Conservation (phyloP, 1,139 yeast genomes). For the Groenewaldozyma auringiensis region DNA sequence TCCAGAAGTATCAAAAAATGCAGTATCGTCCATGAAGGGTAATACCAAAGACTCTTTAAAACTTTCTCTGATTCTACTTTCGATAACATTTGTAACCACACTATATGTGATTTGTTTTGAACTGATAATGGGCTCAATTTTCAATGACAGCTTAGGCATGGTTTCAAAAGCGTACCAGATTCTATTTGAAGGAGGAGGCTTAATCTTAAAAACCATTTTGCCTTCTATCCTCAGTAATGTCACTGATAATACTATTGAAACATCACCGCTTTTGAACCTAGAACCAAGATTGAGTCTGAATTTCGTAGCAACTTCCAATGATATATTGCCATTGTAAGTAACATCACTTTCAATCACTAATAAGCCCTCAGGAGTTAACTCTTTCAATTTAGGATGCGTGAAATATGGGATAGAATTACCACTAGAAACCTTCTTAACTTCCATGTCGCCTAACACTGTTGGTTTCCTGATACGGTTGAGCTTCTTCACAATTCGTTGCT, state of each 20-base stretch:
- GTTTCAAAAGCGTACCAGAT: constrained; percentile 83
- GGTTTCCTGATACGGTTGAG: constrained; percentile 76
- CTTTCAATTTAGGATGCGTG: constrained; percentile 62
- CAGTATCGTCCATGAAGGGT: constrained; percentile 85
- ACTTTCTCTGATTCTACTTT: constrained; percentile 70
- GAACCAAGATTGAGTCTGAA: constrained; percentile 66
- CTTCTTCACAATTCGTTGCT: constrained; percentile 57
- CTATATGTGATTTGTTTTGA: constrained; percentile 71
- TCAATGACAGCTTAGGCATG: constrained; percentile 68
- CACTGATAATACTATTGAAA: constrained; percentile 66
- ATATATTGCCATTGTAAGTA: constrained; percentile 63
- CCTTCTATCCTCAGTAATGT: constrained; percentile 67
- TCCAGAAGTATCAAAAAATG: constrained; percentile 52
- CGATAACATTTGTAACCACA: constrained; percentile 72
- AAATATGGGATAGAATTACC: constrained; percentile 78
- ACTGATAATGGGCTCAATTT: constrained; percentile 82
- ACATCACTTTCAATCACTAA: constrained; percentile 56
- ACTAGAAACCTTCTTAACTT: constrained; percentile 60
- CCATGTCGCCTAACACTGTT: constrained; percentile 76
- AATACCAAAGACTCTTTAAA: constrained; percentile 68
- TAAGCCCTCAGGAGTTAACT: constrained; percentile 74
- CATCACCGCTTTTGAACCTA: constrained; percentile 69
- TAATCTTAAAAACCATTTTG: constrained; percentile 56
- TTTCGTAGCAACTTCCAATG: constrained; percentile 72
- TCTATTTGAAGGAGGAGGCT: constrained; percentile 86